Evolutionary conservation across 2,329 filamentous ascomycete species (phyloP).

Genomic region (Cordyceps javanica): DNA sequence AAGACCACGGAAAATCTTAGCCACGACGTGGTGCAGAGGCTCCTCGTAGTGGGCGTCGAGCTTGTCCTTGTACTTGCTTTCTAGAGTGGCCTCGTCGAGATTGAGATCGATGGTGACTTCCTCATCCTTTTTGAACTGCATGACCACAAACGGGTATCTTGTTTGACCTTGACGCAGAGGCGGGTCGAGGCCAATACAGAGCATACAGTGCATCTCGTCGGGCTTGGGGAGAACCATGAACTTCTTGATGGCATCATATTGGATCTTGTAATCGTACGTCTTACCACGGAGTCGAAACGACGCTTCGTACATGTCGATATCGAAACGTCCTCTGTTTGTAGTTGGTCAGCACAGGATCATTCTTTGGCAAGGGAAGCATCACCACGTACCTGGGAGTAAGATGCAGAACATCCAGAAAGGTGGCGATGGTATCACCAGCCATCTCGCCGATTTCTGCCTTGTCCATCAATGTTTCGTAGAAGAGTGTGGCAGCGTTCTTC

Average conservation of each 20-base stretch:
- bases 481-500: constrained; percentile 92
- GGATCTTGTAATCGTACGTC: constrained; percentile 99
- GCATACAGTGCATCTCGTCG: constrained; percentile 93
- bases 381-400: constrained; percentile 74
- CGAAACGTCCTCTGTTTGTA: constrained; percentile 79
- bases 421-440: constrained; percentile 96
- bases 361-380: background rate
- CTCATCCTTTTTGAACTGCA: constrained; percentile 98
- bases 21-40: constrained; percentile 86
- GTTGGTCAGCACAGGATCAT: constrained; percentile 21
- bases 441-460: constrained; percentile 99
- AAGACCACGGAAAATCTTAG: constrained; percentile 90
- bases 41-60: constrained; percentile 86
- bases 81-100: constrained; percentile 82
- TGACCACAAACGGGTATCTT: constrained; percentile 94
- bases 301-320: constrained; percentile 98
- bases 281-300: constrained; percentile 97
- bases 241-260: constrained; percentile 96
- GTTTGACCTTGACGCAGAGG: constrained; percentile 96
- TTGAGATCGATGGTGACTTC: constrained; percentile 96
- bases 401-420: constrained; percentile 93
- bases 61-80: constrained; percentile 82
- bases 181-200: constrained; percentile 89
- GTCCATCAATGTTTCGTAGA: constrained; percentile 96
- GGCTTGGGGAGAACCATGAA: constrained; percentile 98